Conservation (phyloP, 805 yeast genomes). For the Zygosaccharomyces lentus region DNA sequence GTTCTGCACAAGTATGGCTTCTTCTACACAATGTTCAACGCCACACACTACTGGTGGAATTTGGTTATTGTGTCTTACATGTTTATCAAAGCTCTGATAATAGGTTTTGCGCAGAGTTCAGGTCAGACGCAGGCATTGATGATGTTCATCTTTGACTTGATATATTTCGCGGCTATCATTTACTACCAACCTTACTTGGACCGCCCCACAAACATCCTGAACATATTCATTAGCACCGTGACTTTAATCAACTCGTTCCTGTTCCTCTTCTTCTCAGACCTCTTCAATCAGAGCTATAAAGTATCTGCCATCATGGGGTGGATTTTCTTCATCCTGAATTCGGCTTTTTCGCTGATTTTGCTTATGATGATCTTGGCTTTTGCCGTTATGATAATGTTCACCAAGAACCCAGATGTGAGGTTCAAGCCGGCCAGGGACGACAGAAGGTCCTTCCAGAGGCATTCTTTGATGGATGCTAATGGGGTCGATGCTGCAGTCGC, state of each 20-base stretch:
- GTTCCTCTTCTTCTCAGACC: constrained; percentile 78
- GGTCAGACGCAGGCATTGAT: constrained; percentile 81
- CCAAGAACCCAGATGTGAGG: constrained; percentile 85
- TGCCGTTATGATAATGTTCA: constrained; percentile 55
- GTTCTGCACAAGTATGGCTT: constrained; percentile 80
- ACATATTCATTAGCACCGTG: constrained; percentile 68
- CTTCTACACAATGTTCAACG: constrained; percentile 83
- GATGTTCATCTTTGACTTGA: constrained; percentile 70
- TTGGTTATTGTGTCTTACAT: constrained; percentile 55
- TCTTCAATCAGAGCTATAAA: constrained; percentile 74
- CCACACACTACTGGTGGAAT: constrained; percentile 81
- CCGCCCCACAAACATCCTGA: constrained; percentile 72
- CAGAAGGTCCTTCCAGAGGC: constrained; percentile 78
- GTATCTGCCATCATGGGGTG: constrained; percentile 89
- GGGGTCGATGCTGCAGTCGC: constrained; percentile 34
- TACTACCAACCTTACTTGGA: constrained; percentile 72
- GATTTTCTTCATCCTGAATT: constrained; percentile 82
- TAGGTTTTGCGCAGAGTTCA: constrained; percentile 72
- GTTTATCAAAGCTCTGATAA: constrained; percentile 64
- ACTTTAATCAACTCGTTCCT: constrained; percentile 75
- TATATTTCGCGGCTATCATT: constrained; percentile 60
- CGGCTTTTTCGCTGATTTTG: constrained; percentile 76
- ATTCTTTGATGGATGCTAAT: constrained; percentile 33
- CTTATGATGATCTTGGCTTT: constrained; percentile 67
- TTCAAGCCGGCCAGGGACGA: constrained; percentile 88